A percentile compares a stretch with the other conserved stretches of the same genome.
These are phyloP conservation scores for Austropuccinia psidii DNA, from an alignment of 1,284 basidiomycete species.

Conservation along the genomic window DNA sequence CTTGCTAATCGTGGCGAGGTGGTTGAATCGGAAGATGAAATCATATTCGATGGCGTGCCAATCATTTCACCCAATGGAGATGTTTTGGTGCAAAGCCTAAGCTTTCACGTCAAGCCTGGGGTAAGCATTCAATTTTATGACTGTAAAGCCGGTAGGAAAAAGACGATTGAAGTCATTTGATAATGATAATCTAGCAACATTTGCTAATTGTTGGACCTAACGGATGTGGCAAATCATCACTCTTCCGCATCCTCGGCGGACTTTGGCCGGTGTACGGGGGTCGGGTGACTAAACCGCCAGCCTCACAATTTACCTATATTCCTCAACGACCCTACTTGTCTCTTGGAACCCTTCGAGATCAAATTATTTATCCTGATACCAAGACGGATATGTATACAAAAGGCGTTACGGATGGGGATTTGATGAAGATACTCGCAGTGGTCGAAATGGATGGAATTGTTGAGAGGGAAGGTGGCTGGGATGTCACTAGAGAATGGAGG, in stretches of 20 bases:
- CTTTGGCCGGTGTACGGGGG: constrained; percentile 97
- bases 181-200: constrained; percentile 59
- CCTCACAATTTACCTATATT: constrained; percentile 84
- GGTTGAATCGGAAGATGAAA: constrained; percentile 64
- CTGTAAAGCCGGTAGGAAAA: constrained; percentile 19
- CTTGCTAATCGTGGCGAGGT: constrained; percentile 70
- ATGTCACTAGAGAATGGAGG: constrained; percentile 77
- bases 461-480: constrained; percentile 95
- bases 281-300: constrained; percentile 81
- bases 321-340: constrained; percentile 93
- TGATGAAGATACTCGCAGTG: constrained; percentile 64
- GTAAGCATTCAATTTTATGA: constrained; percentile 53
- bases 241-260: constrained; percentile 91
- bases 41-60: constrained; percentile 84
- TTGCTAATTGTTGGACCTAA: constrained; percentile 87
- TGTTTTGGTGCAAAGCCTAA: constrained; percentile 66
- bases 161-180: background rate
- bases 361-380: constrained; percentile 72
- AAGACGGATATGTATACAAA: constrained; percentile 65
- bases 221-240: constrained; percentile 80
- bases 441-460: constrained; percentile 84
- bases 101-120: constrained; percentile 81
- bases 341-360: constrained; percentile 85
- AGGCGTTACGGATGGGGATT: constrained; percentile 68
- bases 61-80: constrained; percentile 96